Conservation (phyloP, 1,284 basidiomycete species). For the Puccinia sorghi region DNA sequence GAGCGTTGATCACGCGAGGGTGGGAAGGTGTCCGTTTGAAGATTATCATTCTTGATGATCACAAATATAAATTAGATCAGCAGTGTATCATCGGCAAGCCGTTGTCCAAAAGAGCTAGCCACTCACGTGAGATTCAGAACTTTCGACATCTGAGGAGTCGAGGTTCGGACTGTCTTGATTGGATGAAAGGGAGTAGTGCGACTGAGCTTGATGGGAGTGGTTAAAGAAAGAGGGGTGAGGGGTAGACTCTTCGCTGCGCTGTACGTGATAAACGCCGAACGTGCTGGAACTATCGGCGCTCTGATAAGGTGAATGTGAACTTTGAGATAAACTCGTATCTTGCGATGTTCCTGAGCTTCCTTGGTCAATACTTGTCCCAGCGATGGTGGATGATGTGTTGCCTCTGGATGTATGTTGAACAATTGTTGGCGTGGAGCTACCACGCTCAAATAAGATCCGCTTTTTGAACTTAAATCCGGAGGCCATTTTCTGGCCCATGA, state of each 20-base stretch:
- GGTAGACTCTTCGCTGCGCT: constrained; percentile 1
- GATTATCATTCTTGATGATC: constrained; percentile 3
- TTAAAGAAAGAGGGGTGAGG: constrained; percentile 19
- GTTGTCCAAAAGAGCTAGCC: background rate
- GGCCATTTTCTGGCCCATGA: constrained; percentile 48
- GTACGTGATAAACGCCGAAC: constrained; percentile 12
- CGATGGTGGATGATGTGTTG: background rate
- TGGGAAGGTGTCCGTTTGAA: background rate
- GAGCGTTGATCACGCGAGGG: constrained; percentile 1
- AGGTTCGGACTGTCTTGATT: constrained; percentile 5
- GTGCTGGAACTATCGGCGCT: background rate
- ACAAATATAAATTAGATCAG: background rate
- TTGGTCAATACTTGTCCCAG: constrained; percentile 28
- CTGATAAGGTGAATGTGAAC: constrained; percentile 8
- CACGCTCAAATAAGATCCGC: constrained; percentile 33
- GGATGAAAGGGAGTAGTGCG: background rate
- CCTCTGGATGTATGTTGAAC: constrained; percentile 1
- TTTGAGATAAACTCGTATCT: background rate
- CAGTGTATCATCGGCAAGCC: background rate
- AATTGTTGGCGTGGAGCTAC: constrained; percentile 5
- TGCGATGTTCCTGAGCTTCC: constrained; percentile 20
- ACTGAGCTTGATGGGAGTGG: background rate
- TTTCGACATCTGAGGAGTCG: constrained; percentile 5
- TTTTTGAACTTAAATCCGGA: constrained; percentile 50
- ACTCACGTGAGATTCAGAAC: background rate